Evolutionary conservation across 73 alveolate genomes (phyloP).

Genomic region (Paramecium sonneborni): DNA sequence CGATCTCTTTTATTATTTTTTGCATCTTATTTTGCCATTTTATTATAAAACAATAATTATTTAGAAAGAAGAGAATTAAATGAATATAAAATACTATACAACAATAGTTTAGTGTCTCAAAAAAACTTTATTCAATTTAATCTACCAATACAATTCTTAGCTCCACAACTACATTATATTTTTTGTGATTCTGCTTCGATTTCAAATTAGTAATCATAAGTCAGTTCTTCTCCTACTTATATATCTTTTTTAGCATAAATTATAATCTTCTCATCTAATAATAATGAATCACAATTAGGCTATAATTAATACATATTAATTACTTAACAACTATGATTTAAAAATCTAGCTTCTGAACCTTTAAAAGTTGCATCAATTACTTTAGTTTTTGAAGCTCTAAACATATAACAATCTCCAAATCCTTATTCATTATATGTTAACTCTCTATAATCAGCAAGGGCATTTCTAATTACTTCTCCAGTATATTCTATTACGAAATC

Average conservation of each 20-base stretch:
- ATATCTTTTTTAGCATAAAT: conserved; percentile 90
- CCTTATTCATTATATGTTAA: conserved; percentile 89
- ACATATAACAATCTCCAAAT: conserved; percentile 97
- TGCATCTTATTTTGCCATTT: conserved; percentile 15
- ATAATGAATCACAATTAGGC: conserved; percentile 93
- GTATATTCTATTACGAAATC: conserved; percentile 97
- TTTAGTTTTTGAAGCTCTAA: conserved; percentile 89
- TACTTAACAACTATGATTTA: conserved; percentile 95
- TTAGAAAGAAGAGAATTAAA: neutral
- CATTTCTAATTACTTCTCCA: conserved; percentile 93
- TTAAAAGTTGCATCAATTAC: conserved; percentile 96
- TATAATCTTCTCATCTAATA: conserved; percentile 90
- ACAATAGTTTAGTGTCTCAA: neutral
- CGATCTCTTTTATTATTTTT: conserved; percentile 3
- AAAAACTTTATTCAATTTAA: conserved; percentile 75
- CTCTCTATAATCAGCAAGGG: conserved; percentile 95
- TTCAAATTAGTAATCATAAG: conserved; percentile 95
- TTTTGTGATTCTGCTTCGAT: conserved; percentile 87
- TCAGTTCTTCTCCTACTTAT: conserved; percentile 93
- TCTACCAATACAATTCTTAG: conserved; percentile 92
- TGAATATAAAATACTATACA: neutral
- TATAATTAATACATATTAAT: neutral
- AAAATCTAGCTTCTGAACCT: conserved; percentile 95
- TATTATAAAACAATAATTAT: neutral
- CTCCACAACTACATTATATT: conserved; percentile 94